Base-by-base conservation (phyloP, 441 rosid genomes). In the Macaranga tanarius region DNA sequence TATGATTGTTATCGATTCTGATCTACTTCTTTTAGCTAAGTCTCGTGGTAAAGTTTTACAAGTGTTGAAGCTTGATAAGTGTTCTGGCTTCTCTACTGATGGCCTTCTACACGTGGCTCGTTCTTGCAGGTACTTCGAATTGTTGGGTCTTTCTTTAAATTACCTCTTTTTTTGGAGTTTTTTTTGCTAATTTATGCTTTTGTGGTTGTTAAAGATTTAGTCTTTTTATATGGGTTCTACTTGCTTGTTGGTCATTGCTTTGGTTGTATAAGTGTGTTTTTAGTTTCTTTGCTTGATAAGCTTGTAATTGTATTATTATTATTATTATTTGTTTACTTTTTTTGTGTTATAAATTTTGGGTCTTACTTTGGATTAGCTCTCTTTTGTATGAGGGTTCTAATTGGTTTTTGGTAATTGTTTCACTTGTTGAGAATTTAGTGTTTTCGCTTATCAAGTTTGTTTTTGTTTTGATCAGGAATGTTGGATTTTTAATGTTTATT, bases 1-100 rank as follows among this genome's bases (percentile, higher is more conserved):
- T 67, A 92, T 91, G 99, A 89, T 91, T 69, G 92, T 92, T 3
- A 74, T 40, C 3, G 97, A 95, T 38, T 82, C 86, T 74, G 97
- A 92, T 87, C 92, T 95, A 20, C 85, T 83, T 72, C 47, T 81
- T 22, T 75, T 95, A 19, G 90, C 92, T 6, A 62, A 0, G 25
- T 71, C 86, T 0, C 81, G 90, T n/a, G 87, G 86, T 19, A 79
- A 62, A 52, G 82, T 82, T 40, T 81, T 94, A 44, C 85, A 76
- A 54, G 80, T 73, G 20, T 81, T 94, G 74, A 90, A 89, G 79
- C 92, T 94, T 12, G 99, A 94, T 60, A 90, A 86, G 71, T 94
- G 99, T 76, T 89, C 87, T 9, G 97, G 97, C 0, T 89, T 94
- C 69, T 83, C 93, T 2, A 92, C 95, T 13, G 92, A 90, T 77